Conservation (phyloP, 1,284 basidiomycete species). For the Boletus holoroseus region DNA sequence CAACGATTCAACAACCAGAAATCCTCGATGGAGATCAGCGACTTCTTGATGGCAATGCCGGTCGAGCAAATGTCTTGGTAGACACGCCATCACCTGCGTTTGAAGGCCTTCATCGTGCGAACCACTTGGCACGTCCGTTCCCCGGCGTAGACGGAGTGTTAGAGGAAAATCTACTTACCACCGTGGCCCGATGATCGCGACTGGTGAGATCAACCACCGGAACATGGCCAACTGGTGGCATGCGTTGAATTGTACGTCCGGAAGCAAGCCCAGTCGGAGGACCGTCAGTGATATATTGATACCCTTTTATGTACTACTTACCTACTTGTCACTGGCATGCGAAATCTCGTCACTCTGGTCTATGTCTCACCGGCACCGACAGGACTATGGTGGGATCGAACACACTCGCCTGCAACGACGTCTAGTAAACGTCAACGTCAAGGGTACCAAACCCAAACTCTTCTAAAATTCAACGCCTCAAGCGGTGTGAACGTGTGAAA, state of each 20-base stretch:
- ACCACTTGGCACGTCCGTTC: background rate
- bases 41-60: background rate
- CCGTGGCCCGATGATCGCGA: background rate
- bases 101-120: background rate
- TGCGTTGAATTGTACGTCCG: background rate
- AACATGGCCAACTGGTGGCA: too few species aligned
- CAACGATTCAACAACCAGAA: background rate
- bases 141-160: background rate
- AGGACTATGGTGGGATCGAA: too few species aligned
- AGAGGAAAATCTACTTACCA: background rate
- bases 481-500: too few species aligned
- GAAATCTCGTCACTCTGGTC: too few species aligned
- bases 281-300: too few species aligned
- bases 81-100: background rate
- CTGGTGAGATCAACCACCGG: background rate
- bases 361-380: too few species aligned
- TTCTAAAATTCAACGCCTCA: too few species aligned
- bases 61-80: background rate
- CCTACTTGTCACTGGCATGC: too few species aligned
- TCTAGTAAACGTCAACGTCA: too few species aligned
- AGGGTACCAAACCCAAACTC: too few species aligned
- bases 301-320: too few species aligned
- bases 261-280: background rate
- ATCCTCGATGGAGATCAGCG: background rate
- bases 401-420: too few species aligned